A percentile compares a stretch with the other conserved stretches of the same genome.
Conservation (phyloP, 2,329 filamentous ascomycete genomes). For the Fusarium nelsonii region DNA sequence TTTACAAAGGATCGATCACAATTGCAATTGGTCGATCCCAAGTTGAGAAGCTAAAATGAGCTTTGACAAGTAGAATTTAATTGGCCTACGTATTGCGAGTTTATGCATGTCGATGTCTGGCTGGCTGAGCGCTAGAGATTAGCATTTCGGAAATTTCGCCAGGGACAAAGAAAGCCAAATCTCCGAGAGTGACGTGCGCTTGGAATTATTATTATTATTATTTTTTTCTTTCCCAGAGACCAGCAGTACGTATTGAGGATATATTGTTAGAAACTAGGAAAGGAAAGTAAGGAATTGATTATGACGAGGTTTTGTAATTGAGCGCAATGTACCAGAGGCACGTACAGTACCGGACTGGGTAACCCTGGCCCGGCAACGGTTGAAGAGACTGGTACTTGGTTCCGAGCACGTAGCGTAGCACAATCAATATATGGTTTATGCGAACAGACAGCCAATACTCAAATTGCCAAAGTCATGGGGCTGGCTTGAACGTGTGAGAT, state of each 20-base stretch:
- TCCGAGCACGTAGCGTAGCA: constrained; percentile 17
- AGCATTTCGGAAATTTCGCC: constrained; percentile 40
- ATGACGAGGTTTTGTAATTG: constrained; percentile 27
- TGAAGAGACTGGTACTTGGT: constrained; percentile 3
- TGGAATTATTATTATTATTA: not conserved
- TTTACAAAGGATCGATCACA: not conserved
- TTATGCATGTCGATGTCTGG: constrained; percentile 27
- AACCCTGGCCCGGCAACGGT: constrained; percentile 27
- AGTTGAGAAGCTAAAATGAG: constrained; percentile 25
- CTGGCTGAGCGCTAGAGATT: constrained; percentile 30
- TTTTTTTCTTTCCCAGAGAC: not conserved
- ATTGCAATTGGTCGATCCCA: constrained; percentile 29
- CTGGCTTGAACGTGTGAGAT: not conserved
- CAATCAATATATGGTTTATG: not conserved
- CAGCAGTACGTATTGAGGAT: not conserved
- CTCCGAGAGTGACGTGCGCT: constrained; percentile 39
- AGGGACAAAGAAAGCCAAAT: constrained; percentile 44
- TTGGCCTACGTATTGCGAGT: constrained; percentile 22
- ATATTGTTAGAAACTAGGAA: constrained; percentile 29
- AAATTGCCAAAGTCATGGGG: not conserved
- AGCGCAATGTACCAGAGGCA: not conserved
- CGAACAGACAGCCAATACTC: constrained; percentile 2
- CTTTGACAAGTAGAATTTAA: constrained; percentile 18
- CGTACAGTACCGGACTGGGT: constrained; percentile 8
- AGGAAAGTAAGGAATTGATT: not conserved